Conservation (phyloP, 2,329 filamentous ascomycete species). For the Aspergillus proliferans region DNA sequence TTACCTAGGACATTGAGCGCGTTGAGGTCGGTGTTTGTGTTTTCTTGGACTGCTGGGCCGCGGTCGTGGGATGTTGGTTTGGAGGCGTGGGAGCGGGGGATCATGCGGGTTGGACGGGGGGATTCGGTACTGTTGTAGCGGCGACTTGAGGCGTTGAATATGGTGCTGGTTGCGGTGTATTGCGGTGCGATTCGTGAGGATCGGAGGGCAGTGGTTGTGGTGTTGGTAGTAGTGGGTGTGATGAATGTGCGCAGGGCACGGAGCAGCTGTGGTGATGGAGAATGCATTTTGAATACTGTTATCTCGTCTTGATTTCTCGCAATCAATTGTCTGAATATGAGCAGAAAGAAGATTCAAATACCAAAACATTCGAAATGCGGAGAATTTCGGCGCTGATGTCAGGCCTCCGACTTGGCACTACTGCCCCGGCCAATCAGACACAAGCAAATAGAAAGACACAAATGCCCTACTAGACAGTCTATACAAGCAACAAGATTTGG, state of each 20-base stretch:
- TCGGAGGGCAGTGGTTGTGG: slow-evolving; percentile 7
- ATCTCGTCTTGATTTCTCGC: neutral
- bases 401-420: neutral
- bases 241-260: slow-evolving; percentile 36
- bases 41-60: slow-evolving; percentile 55
- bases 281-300: slow-evolving; percentile 22
- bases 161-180: slow-evolving; percentile 2
- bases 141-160: slow-evolving; percentile 5
- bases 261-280: slow-evolving; percentile 38
- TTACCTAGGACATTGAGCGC: slow-evolving; percentile 72
- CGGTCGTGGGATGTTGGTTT: slow-evolving; percentile 48
- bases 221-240: slow-evolving; percentile 6
- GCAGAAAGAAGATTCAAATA: neutral
- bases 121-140: slow-evolving; percentile 20
- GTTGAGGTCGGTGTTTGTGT: slow-evolving; percentile 65
- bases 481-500: too few species aligned
- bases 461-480: neutral
- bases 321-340: neutral
- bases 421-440: neutral
- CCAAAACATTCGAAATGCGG: neutral
- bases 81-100: slow-evolving; percentile 26
- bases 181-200: slow-evolving; percentile 4
- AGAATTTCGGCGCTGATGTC: neutral
- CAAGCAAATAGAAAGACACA: neutral
- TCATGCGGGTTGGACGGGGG: slow-evolving; percentile 25